Evolutionary conservation across 1,139 yeast species (phyloP).

Genomic region (Schwanniomyces etchellsii): DNA sequence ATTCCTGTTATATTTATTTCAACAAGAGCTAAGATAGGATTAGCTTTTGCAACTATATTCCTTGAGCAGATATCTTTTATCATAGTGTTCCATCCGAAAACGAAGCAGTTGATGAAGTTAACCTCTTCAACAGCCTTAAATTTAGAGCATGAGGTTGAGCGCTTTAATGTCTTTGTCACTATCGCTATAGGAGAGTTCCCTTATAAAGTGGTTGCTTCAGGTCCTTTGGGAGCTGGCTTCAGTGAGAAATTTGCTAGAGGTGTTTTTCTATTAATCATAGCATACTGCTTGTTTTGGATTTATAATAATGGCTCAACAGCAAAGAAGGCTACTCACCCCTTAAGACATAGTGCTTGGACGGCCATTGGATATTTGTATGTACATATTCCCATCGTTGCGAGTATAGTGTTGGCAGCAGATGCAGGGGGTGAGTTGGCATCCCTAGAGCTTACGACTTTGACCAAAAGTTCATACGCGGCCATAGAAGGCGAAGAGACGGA

Average conservation of each 20-base stretch:
- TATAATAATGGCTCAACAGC: conserved; percentile 53
- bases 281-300: conserved; percentile 49
- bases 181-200: conserved; percentile 65
- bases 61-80: conserved; percentile 35
- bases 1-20: conserved; percentile 41
- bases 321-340: conserved; percentile 46
- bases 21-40: conserved; percentile 42
- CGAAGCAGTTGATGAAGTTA: conserved; percentile 35
- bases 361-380: conserved; percentile 45
- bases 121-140: conserved; percentile 56
- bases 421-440: conserved; percentile 50
- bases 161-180: conserved; percentile 53
- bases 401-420: conserved; percentile 54
- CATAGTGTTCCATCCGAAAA: conserved; percentile 41
- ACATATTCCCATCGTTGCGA: conserved; percentile 50
- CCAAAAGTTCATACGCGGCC: conserved; percentile 1
- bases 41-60: conserved; percentile 35
- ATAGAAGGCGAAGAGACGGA: conserved; percentile 17
- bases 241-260: conserved; percentile 43
- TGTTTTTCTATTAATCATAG: conserved; percentile 42
- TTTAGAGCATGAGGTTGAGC: conserved; percentile 63
- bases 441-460: conserved; percentile 10
- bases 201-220: conserved; percentile 49
- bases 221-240: conserved; percentile 46
- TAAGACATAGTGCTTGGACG: conserved; percentile 42